A percentile compares a stretch with the other conserved stretches of the same genome.
phyloP scores from a whole-genome alignment of 305 asterid species.

The Striga hermonthica region DNA sequence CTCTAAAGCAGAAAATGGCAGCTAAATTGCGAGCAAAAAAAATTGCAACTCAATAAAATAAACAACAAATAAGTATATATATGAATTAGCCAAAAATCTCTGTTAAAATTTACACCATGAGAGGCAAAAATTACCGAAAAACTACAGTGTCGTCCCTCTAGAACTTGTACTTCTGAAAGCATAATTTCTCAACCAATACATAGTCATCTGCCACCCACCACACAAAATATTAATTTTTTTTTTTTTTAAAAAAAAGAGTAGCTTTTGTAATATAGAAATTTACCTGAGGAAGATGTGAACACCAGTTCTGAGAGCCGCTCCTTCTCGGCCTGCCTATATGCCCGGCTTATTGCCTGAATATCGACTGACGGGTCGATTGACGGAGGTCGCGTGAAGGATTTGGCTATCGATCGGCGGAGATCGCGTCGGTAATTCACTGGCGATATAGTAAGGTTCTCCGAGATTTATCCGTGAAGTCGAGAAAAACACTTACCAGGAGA shows the following conservation, averaged over 20 bases:
- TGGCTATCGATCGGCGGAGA: no score
- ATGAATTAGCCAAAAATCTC: background rate
- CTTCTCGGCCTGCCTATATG: slow-evolving; percentile 57
- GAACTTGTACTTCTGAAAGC: slow-evolving; percentile 70
- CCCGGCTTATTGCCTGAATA: slow-evolving; percentile 63
- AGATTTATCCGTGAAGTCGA: no score
- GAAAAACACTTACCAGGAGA: no score
- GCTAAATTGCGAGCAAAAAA: background rate
- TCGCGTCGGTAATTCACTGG: no score
- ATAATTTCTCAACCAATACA: slow-evolving; percentile 67
- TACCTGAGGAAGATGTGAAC: slow-evolving; percentile 38
- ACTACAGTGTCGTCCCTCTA: slow-evolving; percentile 68
- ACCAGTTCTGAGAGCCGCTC: slow-evolving; percentile 53
- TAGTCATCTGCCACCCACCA: slow-evolving; percentile 52
- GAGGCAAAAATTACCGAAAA: slow-evolving; percentile 47
- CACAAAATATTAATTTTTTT: no score
- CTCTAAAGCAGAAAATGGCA: slow-evolving; percentile 5
- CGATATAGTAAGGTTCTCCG: no score
- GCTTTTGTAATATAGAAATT: background rate
- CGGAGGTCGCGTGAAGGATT: no score
- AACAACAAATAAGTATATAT: background rate
- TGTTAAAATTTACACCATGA: background rate
- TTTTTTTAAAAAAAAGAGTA: background rate
- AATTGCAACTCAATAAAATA: no score
- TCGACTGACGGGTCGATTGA: slow-evolving; percentile 63